Conservation (phyloP, 1,284 basidiomycete species). For the Leccinum solheimii region DNA sequence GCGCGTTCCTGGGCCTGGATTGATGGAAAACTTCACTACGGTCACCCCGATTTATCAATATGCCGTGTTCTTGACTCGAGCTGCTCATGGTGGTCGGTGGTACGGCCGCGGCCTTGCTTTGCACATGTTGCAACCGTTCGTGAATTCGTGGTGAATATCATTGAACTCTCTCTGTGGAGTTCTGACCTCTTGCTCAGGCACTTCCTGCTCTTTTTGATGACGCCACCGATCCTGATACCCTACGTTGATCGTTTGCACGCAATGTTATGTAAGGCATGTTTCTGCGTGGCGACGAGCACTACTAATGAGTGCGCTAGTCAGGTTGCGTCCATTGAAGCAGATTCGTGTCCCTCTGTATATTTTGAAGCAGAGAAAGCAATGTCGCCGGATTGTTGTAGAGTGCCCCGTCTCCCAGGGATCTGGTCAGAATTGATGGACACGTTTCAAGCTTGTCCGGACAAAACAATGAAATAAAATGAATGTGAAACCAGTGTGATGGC, state of each 20-base stretch:
- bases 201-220: slow-evolving; percentile 73
- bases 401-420: too few species aligned
- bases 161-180: slow-evolving; percentile 79
- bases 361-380: slow-evolving; percentile 82
- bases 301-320: slow-evolving; percentile 52
- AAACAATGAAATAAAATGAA: too few species aligned
- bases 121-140: slow-evolving; percentile 89
- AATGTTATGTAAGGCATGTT: slow-evolving; percentile 58
- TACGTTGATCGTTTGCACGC: slow-evolving; percentile 77
- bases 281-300: slow-evolving; percentile 15
- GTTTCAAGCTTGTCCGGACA: too few species aligned
- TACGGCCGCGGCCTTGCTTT: slow-evolving; percentile 88
- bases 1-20: too few species aligned
- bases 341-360: slow-evolving; percentile 94
- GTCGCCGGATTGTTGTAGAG: slow-evolving; percentile 73
- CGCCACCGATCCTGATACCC: slow-evolving; percentile 70
- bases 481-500: too few species aligned
- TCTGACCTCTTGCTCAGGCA: slow-evolving; percentile 72
- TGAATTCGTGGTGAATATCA: slow-evolving; percentile 87
- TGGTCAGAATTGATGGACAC: too few species aligned
- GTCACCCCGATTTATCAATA: too few species aligned
- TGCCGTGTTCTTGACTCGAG: slow-evolving; percentile 87
- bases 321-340: slow-evolving; percentile 85
- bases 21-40: too few species aligned
- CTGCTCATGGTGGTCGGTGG: slow-evolving; percentile 96